phyloP scores from a whole-genome alignment of 768 basidiomycete genomes.

The Cytidiella melzeri region DNA sequence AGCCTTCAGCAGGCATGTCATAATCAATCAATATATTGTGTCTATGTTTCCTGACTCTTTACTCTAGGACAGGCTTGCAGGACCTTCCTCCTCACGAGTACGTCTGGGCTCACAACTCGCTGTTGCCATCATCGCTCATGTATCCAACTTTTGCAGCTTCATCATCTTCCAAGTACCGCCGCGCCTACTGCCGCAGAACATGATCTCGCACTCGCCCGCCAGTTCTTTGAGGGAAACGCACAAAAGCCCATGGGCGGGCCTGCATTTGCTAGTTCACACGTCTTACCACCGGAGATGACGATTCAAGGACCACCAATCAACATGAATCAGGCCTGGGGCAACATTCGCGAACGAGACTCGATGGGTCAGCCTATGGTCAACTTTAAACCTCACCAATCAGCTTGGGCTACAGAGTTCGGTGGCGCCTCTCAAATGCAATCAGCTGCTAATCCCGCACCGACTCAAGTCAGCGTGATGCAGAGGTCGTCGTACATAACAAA shows the following conservation, averaged over 20 bases:
- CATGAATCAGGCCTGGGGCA: constrained; percentile 45
- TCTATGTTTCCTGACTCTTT: background rate
- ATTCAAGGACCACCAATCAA: constrained; percentile 22
- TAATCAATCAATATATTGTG: background rate
- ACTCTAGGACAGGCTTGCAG: constrained; percentile 63
- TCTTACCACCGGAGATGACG: constrained; percentile 27
- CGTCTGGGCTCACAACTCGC: constrained; percentile 16
- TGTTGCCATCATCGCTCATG: background rate
- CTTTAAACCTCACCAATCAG: background rate
- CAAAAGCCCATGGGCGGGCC: constrained; percentile 29
- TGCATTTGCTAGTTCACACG: constrained; percentile 29
- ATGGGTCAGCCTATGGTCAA: constrained; percentile 26
- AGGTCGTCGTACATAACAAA: constrained; percentile 14
- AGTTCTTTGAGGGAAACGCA: constrained; percentile 60
- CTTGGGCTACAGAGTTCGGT: constrained; percentile 57
- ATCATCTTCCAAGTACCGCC: constrained; percentile 63
- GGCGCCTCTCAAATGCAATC: constrained; percentile 19
- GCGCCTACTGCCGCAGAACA: constrained; percentile 47
- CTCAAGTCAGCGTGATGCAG: background rate
- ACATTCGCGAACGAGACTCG: constrained; percentile 13
- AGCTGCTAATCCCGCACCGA: constrained; percentile 5
- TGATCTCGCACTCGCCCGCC: constrained; percentile 69
- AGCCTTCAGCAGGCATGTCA: constrained; percentile 66
- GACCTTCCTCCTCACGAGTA: constrained; percentile 68
- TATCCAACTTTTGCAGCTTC: too few relatives aligned